Percentiles rank a stretch among this genome's conserved stretches.
phyloP scores from a whole-genome alignment of 2,329 filamentous ascomycete genomes.

The Fusarium sp. region DNA sequence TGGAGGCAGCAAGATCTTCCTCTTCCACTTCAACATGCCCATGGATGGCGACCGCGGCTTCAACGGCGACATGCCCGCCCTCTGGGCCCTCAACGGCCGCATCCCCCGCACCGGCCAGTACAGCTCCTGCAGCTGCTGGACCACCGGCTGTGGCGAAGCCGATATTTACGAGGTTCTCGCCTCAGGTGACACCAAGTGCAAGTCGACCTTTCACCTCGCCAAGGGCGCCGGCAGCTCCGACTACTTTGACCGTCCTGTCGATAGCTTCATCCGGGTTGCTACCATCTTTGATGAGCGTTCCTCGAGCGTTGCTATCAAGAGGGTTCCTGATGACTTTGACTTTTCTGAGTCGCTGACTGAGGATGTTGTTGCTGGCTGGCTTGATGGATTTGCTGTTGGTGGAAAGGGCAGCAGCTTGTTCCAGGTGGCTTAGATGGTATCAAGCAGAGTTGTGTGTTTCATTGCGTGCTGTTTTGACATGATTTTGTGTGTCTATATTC shows the following conservation, averaged over 20 bases:
- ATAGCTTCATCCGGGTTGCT: conserved; percentile 71
- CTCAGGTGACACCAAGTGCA: conserved; percentile 73
- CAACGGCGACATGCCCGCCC: conserved; percentile 76
- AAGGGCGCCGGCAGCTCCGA: conserved; percentile 74
- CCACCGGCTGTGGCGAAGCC: conserved; percentile 76
- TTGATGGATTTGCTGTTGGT: conserved; percentile 35
- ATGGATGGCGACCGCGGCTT: conserved; percentile 63
- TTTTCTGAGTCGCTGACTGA: conserved; percentile 56
- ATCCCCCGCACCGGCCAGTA: conserved; percentile 80
- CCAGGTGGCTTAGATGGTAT: conserved; percentile 18
- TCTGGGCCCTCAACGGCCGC: conserved; percentile 81
- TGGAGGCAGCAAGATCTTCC: conserved; percentile 77
- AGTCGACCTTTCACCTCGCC: conserved; percentile 76
- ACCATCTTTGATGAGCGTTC: conserved; percentile 68
- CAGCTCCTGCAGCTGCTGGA: conserved; percentile 79
- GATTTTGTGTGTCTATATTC: conserved; percentile 7
- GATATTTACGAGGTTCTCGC: conserved; percentile 80
- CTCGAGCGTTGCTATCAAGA: conserved; percentile 67
- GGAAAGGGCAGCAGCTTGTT: conserved; percentile 39
- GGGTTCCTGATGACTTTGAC: conserved; percentile 56
- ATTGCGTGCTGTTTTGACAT: background rate
- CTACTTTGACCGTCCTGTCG: conserved; percentile 76
- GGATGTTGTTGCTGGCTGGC: conserved; percentile 52
- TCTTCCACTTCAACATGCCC: conserved; percentile 81
- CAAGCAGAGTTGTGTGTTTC: background rate